Evolutionary conservation across 352 stramenopile species (phyloP).

Genomic region (Globisporangium barbulae): DNA sequence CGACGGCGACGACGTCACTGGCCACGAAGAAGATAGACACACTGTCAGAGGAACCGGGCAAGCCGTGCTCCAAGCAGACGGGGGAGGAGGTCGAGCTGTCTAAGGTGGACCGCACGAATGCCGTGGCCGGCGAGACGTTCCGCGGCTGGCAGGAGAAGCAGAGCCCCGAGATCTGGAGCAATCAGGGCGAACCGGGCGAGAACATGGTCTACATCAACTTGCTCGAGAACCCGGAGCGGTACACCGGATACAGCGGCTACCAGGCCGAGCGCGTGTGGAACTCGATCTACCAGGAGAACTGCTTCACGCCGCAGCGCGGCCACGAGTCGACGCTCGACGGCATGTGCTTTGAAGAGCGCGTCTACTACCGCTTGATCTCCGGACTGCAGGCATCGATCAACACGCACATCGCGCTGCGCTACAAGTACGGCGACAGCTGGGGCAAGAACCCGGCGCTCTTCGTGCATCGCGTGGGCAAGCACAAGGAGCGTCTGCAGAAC

Average conservation of each 20-base stretch:
- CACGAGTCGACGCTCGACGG: slow-evolving; percentile 60
- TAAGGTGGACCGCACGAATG: slow-evolving; percentile 72
- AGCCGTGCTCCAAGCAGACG: slow-evolving; percentile 65
- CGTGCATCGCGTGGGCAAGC: slow-evolving; percentile 87
- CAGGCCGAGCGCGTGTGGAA: slow-evolving; percentile 93
- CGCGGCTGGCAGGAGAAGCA: slow-evolving; percentile 60
- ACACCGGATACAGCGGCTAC: slow-evolving; percentile 96
- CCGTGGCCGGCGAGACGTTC: slow-evolving; percentile 57
- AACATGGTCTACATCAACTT: slow-evolving; percentile 94
- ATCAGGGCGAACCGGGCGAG: slow-evolving; percentile 53
- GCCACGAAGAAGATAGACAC: slow-evolving; percentile 4
- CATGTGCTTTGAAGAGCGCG: slow-evolving; percentile 93
- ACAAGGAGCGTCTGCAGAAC: slow-evolving; percentile 96
- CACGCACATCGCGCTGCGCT: slow-evolving; percentile 90
- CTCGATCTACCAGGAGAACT: slow-evolving; percentile 98
- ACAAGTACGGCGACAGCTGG: slow-evolving; percentile 72
- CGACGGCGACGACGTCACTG: slow-evolving; percentile 4
- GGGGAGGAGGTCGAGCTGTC: slow-evolving; percentile 65
- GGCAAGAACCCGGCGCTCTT: slow-evolving; percentile 76
- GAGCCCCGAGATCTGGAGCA: slow-evolving; percentile 55
- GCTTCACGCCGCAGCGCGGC: slow-evolving; percentile 64
- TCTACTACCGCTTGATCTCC: slow-evolving; percentile 95
- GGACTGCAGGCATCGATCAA: slow-evolving; percentile 96
- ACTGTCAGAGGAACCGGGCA: slow-evolving; percentile 20
- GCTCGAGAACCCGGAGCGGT: slow-evolving; percentile 96